Evolutionary conservation across 352 stramenopile species (phyloP).

Genomic region (Phytophthora citrophthora): DNA sequence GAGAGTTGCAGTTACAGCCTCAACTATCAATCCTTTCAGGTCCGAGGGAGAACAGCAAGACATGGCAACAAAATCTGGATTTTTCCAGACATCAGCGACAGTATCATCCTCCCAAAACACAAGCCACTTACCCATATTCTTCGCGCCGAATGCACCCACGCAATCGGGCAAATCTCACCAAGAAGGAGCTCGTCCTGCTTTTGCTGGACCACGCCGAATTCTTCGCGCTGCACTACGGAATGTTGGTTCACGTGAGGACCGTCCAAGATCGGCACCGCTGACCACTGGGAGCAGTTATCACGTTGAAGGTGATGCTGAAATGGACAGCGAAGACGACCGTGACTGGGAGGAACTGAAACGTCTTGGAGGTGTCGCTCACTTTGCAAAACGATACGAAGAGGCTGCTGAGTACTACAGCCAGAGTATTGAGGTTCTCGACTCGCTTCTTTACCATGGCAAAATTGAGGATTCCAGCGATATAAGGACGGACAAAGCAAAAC

Average conservation of each 20-base stretch:
- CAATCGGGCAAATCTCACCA: constrained; percentile 12
- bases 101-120: neutral
- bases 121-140: neutral
- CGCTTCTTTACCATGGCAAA: constrained; percentile 35
- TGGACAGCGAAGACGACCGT: constrained; percentile 42
- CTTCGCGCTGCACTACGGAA: constrained; percentile 37
- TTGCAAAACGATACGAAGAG: constrained; percentile 45
- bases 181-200: constrained; percentile 8
- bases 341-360: constrained; percentile 73
- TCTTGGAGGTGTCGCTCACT: constrained; percentile 59
- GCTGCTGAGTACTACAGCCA: constrained; percentile 67
- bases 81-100: neutral
- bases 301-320: constrained; percentile 32
- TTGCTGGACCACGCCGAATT: constrained; percentile 37
- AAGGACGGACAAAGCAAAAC: constrained; percentile 80
- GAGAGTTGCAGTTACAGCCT: constrained; percentile 10
- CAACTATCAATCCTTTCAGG: neutral
- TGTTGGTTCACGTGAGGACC: constrained; percentile 22
- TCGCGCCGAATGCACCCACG: neutral
- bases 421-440: constrained; percentile 61
- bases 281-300: neutral
- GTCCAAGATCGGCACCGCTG: constrained; percentile 22
- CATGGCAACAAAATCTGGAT: neutral
- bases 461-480: constrained; percentile 43
- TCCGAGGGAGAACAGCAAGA: neutral